These are phyloP conservation scores for Globisporangium recalcitrans DNA, from an alignment of 352 stramenopile species.

Conservation along the genomic window DNA sequence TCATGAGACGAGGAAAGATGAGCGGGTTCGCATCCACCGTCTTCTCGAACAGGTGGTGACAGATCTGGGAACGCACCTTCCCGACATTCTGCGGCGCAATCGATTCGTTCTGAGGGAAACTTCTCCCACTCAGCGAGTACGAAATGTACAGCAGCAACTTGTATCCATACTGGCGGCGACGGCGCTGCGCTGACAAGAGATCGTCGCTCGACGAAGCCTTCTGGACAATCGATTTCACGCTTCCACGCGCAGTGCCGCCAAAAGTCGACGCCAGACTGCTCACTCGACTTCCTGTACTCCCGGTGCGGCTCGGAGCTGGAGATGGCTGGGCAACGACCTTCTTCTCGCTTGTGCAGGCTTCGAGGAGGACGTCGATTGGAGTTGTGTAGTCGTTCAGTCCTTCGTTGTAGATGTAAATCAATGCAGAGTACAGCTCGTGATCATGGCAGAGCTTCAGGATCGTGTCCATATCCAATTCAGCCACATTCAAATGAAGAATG, in stretches of 20 bases:
- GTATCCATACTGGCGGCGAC: slow-evolving; percentile 73
- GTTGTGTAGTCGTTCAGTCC: slow-evolving; percentile 91
- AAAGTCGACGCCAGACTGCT: slow-evolving; percentile 64
- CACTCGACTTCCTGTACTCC: slow-evolving; percentile 41
- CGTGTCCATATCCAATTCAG: slow-evolving; percentile 91
- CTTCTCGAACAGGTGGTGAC: slow-evolving; percentile 85
- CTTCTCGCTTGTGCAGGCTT: slow-evolving; percentile 59
- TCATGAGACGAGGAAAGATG: slow-evolving; percentile 78
- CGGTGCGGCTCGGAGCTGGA: slow-evolving; percentile 9
- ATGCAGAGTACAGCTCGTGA: slow-evolving; percentile 90
- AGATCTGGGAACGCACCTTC: slow-evolving; percentile 72
- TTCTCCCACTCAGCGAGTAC: slow-evolving; percentile 86
- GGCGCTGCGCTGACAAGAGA: slow-evolving; percentile 45
- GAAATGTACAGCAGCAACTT: slow-evolving; percentile 89
- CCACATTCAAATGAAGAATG: slow-evolving; percentile 92
- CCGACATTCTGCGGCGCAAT: slow-evolving; percentile 61
- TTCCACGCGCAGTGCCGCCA: slow-evolving; percentile 39
- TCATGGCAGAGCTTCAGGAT: slow-evolving; percentile 90
- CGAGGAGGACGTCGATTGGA: slow-evolving; percentile 88
- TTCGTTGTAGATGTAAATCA: slow-evolving; percentile 95
- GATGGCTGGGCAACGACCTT: slow-evolving; percentile 17
- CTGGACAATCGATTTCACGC: slow-evolving; percentile 29
- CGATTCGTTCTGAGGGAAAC: slow-evolving; percentile 83
- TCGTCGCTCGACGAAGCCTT: slow-evolving; percentile 28
- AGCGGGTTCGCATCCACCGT: slow-evolving; percentile 24